These are phyloP conservation scores for Climacium dendroides DNA, from an alignment of 225 moss, liverwort and hornwort species.

Conservation along the genomic window DNA sequence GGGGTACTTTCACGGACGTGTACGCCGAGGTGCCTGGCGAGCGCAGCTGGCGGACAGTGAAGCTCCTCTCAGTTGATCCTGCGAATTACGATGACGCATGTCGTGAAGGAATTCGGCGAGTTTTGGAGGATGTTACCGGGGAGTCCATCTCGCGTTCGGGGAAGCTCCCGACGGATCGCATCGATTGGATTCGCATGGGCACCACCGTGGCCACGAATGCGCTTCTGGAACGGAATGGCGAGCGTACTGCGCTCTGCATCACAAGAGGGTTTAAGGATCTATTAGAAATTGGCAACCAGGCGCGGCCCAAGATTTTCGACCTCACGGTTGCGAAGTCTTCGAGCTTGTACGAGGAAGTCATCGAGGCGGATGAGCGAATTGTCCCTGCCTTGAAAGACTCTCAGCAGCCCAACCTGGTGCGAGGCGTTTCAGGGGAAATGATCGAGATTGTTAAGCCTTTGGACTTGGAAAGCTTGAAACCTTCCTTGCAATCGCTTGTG, in stretches of 20 bases:
- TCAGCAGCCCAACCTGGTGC: constrained; percentile 20
- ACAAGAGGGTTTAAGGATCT: constrained; percentile 89
- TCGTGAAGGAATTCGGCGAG: constrained; percentile 91
- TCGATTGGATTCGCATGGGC: constrained; percentile 99
- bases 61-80: constrained; percentile 88
- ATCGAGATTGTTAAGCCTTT: constrained; percentile 67
- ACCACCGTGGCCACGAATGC: constrained; percentile 99
- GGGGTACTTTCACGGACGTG: constrained; percentile 93
- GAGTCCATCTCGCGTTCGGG: constrained; percentile 52
- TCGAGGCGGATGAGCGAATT: constrained; percentile 88
- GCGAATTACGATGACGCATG: constrained; percentile 94
- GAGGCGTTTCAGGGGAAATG: constrained; percentile 80
- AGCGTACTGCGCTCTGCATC: constrained; percentile 86
- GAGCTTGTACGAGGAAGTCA: constrained; percentile 84
- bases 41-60: constrained; percentile 71
- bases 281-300: constrained; percentile 90
- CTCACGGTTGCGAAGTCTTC: constrained; percentile 74
- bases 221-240: constrained; percentile 77
- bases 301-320: constrained; percentile 93
- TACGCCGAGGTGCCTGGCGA: constrained; percentile 94
- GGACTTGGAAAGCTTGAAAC: constrained; percentile 38
- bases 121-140: constrained; percentile 82
- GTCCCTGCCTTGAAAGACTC: constrained; percentile 52
- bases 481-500: constrained; percentile 33
- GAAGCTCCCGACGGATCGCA: constrained; percentile 81